Conservation (phyloP, 2,329 filamentous ascomycete species). For the Microdochium nivale region DNA sequence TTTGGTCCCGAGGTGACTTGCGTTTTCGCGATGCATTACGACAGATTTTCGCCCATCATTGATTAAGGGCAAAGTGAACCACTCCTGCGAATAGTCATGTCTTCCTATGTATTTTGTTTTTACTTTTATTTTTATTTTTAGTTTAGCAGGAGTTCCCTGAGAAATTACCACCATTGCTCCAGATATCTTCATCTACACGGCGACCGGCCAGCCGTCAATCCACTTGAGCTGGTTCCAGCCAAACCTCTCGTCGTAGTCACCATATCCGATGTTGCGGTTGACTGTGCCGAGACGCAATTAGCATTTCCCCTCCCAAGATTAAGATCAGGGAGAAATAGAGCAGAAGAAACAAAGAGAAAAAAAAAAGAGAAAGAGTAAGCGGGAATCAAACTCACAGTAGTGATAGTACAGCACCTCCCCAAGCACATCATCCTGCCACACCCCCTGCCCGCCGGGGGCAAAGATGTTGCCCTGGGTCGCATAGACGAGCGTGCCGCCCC, state of each 20-base stretch:
- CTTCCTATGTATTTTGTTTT: too few relatives aligned
- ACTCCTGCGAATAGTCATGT: too few relatives aligned
- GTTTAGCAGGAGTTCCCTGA: too few relatives aligned
- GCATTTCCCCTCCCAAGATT: neutral
- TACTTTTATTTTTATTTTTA: too few relatives aligned
- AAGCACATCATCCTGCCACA: constrained; percentile 37
- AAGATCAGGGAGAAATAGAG: too few relatives aligned
- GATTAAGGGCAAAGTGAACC: too few relatives aligned
- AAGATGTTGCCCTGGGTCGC: constrained; percentile 49
- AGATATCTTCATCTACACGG: too few relatives aligned
- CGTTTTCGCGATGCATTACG: too few relatives aligned
- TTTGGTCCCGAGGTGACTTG: too few relatives aligned
- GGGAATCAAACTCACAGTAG: constrained; percentile 33
- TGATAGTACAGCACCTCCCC: constrained; percentile 56
- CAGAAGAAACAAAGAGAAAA: neutral
- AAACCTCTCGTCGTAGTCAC: constrained; percentile 35
- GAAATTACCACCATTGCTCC: neutral
- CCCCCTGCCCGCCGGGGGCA: constrained; percentile 54
- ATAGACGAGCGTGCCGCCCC: constrained; percentile 51
- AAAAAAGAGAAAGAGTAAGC: neutral
- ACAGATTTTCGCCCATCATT: too few relatives aligned
- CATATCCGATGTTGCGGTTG: constrained; percentile 23
- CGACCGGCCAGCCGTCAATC: constrained; percentile 37
- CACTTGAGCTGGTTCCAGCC: constrained; percentile 42
- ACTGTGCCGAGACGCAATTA: constrained; percentile 18